These are phyloP conservation scores for Mycena haematopus DNA, from an alignment of 768 basidiomycete species.

Conservation along the genomic window DNA sequence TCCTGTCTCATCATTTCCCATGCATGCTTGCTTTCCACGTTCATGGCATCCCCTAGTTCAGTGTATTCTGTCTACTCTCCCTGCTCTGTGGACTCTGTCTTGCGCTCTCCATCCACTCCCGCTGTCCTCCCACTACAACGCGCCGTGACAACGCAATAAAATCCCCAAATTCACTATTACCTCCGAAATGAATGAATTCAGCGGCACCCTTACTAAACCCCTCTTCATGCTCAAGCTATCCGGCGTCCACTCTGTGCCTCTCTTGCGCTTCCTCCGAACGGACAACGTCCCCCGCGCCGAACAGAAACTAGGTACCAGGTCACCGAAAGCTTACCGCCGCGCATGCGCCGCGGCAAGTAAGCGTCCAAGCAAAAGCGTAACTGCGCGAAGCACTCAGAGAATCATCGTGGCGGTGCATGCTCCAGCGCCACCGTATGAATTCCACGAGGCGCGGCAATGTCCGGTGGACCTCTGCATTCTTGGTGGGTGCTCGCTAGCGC, in stretches of 20 bases:
- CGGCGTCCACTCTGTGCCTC: neutral
- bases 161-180: neutral
- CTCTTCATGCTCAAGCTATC: neutral
- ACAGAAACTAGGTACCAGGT: neutral
- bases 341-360: neutral
- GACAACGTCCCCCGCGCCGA: neutral
- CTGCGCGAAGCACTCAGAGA: too few relatives aligned
- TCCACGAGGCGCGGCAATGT: neutral
- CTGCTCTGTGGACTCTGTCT: too few relatives aligned
- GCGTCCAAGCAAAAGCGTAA: neutral
- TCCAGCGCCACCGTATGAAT: neutral
- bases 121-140: too few relatives aligned
- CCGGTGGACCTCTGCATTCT: neutral
- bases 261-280: neutral
- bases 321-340: neutral
- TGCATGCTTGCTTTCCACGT: neutral
- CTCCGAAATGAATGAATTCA: neutral
- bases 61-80: neutral
- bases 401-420: neutral
- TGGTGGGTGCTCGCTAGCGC: too few relatives aligned
- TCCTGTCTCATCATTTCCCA: neutral
- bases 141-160: neutral
- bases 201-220: neutral
- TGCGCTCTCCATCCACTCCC: too few relatives aligned
- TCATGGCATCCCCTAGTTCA: neutral